phyloP scores from a whole-genome alignment of 2,329 filamentous ascomycete genomes.

The Botryosphaeria dothidea region DNA sequence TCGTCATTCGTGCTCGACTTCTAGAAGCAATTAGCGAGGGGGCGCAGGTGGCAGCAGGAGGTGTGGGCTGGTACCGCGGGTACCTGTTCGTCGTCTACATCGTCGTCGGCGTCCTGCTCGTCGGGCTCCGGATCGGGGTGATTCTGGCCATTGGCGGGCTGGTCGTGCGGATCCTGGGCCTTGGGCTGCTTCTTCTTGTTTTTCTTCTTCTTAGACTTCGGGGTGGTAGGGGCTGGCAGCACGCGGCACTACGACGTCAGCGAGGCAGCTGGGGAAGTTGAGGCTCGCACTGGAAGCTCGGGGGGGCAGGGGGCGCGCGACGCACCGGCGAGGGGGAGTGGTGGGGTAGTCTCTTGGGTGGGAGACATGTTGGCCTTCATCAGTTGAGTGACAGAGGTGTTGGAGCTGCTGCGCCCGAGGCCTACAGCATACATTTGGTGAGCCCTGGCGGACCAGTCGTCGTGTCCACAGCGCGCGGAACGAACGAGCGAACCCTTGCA shows the following conservation, averaged over 20 bases:
- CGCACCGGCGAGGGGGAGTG: slow-evolving; percentile 17
- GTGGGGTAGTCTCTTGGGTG: slow-evolving; percentile 13
- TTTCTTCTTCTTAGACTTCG: slow-evolving; percentile 50
- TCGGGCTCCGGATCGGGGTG: slow-evolving; percentile 31
- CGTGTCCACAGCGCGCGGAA: slow-evolving; percentile 10
- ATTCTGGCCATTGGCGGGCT: slow-evolving; percentile 31
- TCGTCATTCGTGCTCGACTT: slow-evolving; percentile 12
- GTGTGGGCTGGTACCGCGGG: slow-evolving; percentile 12
- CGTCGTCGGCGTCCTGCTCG: slow-evolving; percentile 41
- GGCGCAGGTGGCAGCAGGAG: slow-evolving; percentile 19
- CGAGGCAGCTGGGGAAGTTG: background rate
- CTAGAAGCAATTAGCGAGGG: slow-evolving; percentile 18
- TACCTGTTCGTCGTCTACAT: background rate
- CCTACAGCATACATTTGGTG: slow-evolving; percentile 16
- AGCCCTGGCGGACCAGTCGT: slow-evolving; percentile 4
- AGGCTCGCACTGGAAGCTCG: background rate
- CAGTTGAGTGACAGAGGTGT: slow-evolving; percentile 17
- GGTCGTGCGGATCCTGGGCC: slow-evolving; percentile 27
- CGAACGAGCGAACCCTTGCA: slow-evolving; percentile 7
- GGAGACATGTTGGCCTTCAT: slow-evolving; percentile 20
- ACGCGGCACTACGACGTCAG: slow-evolving; percentile 6
- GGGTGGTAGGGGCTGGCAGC: slow-evolving; percentile 9
- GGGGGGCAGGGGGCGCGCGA: slow-evolving; percentile 15
- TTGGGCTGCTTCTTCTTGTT: slow-evolving; percentile 59
- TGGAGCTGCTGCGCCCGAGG: slow-evolving; percentile 15